phyloP scores from a whole-genome alignment of 176 grass and related monocot genomes.

The Oryza glaberrima region DNA sequence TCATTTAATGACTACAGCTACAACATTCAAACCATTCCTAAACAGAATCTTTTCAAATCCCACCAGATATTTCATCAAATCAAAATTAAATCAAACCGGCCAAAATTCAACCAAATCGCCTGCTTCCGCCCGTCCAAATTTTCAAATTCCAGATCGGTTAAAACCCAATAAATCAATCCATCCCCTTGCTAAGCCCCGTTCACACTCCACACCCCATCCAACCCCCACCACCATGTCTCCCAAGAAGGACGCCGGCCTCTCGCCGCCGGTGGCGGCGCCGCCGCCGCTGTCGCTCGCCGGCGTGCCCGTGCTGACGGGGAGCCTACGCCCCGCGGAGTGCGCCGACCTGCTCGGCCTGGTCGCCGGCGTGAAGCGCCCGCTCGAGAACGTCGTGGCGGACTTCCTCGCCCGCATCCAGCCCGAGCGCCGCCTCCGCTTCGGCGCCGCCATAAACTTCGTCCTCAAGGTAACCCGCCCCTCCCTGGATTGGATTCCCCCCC shows the following conservation, averaged over 20 bases:
- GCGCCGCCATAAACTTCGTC: conserved; percentile 55
- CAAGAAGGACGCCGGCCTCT: conserved; percentile 21
- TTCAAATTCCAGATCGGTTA: conserved; percentile 33
- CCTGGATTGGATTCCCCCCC: not conserved
- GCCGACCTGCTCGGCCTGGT: conserved; percentile 61
- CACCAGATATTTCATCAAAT: too few species aligned
- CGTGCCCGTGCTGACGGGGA: not conserved
- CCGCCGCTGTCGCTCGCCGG: not conserved
- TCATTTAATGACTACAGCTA: too few species aligned
- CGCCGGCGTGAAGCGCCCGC: conserved; percentile 48
- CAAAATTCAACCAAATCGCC: not conserved
- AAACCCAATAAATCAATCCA: not conserved
- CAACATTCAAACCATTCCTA: not conserved
- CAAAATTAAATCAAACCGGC: not conserved
- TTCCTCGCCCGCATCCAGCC: conserved; percentile 65
- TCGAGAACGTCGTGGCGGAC: conserved; percentile 69
- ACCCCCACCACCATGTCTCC: conserved; percentile 37
- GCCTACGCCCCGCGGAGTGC: conserved; percentile 58
- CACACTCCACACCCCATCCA: not conserved
- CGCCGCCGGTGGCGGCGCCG: not conserved
- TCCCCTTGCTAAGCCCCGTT: not conserved
- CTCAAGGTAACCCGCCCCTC: conserved; percentile 51
- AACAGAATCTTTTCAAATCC: too few species aligned
- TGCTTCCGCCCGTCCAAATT: not conserved
- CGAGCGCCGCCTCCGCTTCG: conserved; percentile 71